Percentiles rank a stretch among this genome's conserved stretches.
Conservation (phyloP, 2,329 filamentous ascomycete genomes). For the Thermoascus crustaceus region DNA sequence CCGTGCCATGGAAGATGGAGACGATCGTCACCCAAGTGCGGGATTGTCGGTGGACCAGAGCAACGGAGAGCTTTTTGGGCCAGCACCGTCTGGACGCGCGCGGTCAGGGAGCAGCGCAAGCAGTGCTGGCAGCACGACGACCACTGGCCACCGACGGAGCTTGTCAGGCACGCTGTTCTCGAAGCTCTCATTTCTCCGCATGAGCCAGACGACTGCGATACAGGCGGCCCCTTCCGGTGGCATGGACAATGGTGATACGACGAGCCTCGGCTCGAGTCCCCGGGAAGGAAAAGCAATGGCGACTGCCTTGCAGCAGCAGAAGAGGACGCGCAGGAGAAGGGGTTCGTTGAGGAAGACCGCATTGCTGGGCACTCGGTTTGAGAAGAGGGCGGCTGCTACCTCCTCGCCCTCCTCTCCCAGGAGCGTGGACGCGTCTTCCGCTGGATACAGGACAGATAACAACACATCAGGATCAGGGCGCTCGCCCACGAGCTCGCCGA, state of each 20-base stretch:
- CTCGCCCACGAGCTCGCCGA: conserved; percentile 6
- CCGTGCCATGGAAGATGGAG: conserved; percentile 28
- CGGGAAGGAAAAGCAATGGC: conserved; percentile 44
- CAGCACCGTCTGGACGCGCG: conserved; percentile 14
- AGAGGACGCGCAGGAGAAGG: conserved; percentile 59
- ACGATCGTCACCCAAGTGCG: conserved; percentile 17
- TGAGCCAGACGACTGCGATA: conserved; percentile 32
- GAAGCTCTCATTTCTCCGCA: conserved; percentile 60
- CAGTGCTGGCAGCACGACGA: conserved; percentile 18
- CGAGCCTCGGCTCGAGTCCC: conserved; percentile 20
- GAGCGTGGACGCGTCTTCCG: conserved; percentile 8
- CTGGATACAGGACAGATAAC: conserved; percentile 5
- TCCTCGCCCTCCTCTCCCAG: conserved; percentile 2
- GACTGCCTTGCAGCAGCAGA: conserved; percentile 42
- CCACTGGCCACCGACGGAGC: conserved; percentile 41
- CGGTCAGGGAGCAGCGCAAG: conserved; percentile 26
- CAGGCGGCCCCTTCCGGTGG: conserved; percentile 17
- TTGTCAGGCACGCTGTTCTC: conserved; percentile 60
- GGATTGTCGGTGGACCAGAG: conserved; percentile 20
- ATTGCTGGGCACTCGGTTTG: conserved; percentile 55
- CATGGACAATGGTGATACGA: conserved; percentile 12
- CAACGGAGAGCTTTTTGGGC: conserved; percentile 7
- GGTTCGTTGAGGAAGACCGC: conserved; percentile 84
- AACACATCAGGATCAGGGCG: conserved; percentile 10
- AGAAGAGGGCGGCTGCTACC: conserved; percentile 21